phyloP scores from a whole-genome alignment of 371 early-diverging fungal species.

The Entomophthora muscae region DNA sequence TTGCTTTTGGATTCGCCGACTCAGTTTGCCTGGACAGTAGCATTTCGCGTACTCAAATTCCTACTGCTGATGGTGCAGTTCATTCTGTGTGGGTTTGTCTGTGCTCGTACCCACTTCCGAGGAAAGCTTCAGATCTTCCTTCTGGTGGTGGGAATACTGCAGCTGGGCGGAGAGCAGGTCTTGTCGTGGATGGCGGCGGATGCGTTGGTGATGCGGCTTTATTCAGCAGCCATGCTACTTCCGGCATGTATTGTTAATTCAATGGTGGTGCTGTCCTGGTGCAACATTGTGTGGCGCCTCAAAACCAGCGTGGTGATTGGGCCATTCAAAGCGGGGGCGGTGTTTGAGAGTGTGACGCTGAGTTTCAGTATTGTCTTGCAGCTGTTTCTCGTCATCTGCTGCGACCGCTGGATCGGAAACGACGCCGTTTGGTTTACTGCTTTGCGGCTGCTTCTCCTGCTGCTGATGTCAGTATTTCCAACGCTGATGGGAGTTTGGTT shows the following conservation, averaged over 20 bases:
- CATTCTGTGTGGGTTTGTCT: neutral
- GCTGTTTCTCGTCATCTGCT: neutral
- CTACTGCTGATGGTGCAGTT: neutral
- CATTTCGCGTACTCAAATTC: neutral
- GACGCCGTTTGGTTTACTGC: constrained; percentile 5
- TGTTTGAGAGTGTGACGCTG: constrained; percentile 12
- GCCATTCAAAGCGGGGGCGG: constrained; percentile 13
- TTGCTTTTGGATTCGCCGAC: neutral
- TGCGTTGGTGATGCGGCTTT: neutral
- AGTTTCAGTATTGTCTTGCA: neutral
- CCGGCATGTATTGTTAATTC: neutral
- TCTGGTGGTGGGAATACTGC: neutral
- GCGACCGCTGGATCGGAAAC: neutral
- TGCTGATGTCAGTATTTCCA: neutral
- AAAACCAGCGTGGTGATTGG: constrained; percentile 10
- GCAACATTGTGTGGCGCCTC: neutral
- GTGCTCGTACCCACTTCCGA: neutral
- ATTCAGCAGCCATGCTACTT: neutral
- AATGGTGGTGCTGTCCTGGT: constrained; percentile 1
- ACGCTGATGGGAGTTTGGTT: constrained; percentile 1
- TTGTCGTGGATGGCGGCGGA: neutral
- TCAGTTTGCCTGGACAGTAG: neutral
- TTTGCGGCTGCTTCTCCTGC: constrained; percentile 9
- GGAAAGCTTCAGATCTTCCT: neutral
- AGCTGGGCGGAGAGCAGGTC: constrained; percentile 1